phyloP scores from a whole-genome alignment of 148 eudicot genomes.

The Rhododendron griersonianum region DNA sequence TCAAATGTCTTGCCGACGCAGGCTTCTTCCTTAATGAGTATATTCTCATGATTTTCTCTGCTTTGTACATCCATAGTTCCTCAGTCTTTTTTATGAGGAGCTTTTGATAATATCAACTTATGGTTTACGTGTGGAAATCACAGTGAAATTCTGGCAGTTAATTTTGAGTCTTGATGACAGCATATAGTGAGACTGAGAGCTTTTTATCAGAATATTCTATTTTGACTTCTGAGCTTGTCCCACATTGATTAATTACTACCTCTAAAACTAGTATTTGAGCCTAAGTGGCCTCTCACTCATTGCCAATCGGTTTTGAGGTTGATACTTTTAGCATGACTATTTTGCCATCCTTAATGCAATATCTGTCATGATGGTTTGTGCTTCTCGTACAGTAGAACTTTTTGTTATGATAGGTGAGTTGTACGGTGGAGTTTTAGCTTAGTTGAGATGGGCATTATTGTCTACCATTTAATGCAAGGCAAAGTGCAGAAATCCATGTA shows the following conservation, averaged over 20 bases:
- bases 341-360: neutral
- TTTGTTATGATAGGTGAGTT: no score
- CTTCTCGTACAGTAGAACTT: neutral
- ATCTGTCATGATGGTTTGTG: neutral
- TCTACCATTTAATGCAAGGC: neutral
- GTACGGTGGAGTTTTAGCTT: neutral
- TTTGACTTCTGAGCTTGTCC: neutral
- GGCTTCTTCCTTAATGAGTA: constrained; percentile 85
- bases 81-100: neutral
- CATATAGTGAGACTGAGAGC: neutral
- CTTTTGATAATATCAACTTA: neutral
- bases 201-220: neutral
- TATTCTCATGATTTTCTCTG: constrained; percentile 19
- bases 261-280: neutral
- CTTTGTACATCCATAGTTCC: neutral
- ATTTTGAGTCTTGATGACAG: neutral
- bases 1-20: constrained; percentile 94
- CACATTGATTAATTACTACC: neutral
- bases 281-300: neutral
- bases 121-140: neutral
- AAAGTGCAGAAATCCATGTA: neutral
- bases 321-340: neutral
- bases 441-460: neutral
- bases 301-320: neutral
- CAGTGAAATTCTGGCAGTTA: neutral